phyloP scores from a whole-genome alignment of 306 rosid species.

The Fagus crenata region DNA sequence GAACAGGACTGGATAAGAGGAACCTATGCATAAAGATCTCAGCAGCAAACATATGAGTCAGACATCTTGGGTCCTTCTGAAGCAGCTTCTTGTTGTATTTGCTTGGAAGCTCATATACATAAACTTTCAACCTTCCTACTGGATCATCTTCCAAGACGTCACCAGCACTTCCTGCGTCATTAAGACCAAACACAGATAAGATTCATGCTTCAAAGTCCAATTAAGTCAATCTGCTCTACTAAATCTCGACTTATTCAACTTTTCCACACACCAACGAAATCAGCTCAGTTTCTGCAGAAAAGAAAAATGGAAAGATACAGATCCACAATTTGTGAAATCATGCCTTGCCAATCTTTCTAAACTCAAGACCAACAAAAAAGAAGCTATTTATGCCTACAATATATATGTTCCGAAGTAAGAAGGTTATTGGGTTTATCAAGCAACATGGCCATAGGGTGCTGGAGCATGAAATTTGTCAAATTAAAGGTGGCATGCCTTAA shows the following conservation, averaged over 20 bases:
- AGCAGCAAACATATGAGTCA: constrained; percentile 95
- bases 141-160: constrained; percentile 98
- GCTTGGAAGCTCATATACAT: constrained; percentile 98
- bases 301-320: not conserved
- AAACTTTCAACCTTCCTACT: constrained; percentile 95
- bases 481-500: not conserved
- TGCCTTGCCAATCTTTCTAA: not conserved
- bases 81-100: constrained; percentile 95
- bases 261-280: not conserved
- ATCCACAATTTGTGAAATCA: not conserved
- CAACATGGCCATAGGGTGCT: not conserved
- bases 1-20: constrained; percentile 88
- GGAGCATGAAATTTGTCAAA: not conserved
- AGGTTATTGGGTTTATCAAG: constrained; percentile 1
- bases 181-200: constrained; percentile 23
- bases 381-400: not conserved
- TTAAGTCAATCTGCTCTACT: not conserved
- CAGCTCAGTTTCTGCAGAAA: not conserved
- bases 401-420: not conserved
- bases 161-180: constrained; percentile 90
- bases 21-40: constrained; percentile 97
- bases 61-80: constrained; percentile 96
- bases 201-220: not conserved
- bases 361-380: not conserved
- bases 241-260: not conserved